Base-by-base conservation (phyloP, 1,139 yeast genomes). In the Zhuliangozyma blackwelliae region DNA sequence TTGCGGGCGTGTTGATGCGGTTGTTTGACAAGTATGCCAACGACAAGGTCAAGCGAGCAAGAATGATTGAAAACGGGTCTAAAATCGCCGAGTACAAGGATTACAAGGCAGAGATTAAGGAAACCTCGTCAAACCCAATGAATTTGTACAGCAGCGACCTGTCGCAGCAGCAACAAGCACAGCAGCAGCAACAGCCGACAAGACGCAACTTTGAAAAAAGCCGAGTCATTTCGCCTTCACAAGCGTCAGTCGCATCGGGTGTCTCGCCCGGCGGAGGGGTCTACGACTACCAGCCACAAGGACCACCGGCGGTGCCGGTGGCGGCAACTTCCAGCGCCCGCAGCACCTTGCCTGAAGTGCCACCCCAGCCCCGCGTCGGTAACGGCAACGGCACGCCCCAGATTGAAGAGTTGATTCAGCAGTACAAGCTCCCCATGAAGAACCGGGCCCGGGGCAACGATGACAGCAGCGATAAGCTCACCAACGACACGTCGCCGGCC, bases 1-100 rank as follows among this genome's bases (percentile, higher is more conserved):
- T 70, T 39, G 77, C 75, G n/a, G 57, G 62, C 12, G 65, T 71
- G 10, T 57, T 71, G 31, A 51, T 59, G 42, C 65, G 60, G 32
- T 52, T 70, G 26, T 70, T 69, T 42, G 75, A 71, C 35, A 71
- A 69, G 45, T 67, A 68, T 49, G 76, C 74, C 25, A 59, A 67
- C 46, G 72, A 69, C 45, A 69, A 68, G 43, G 56, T 63, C 35
- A 64, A 70, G 53, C 50, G 77, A 34, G 74, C 75, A 1, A 52
- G 56, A 34, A 60, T 69, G n/a, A 69, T 70, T 40, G 74, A 68
- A 44, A 61, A 59, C 39, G 64, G 67, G 8, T 57, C 62, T 27
- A 59, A 55, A 39, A 55, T 63, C 31, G 74, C 69, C 8, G 71
- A 66, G 45, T 56, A 56, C 47, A 69, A 62, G 39, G 75, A 68